Evolutionary conservation across 768 basidiomycete genomes (phyloP), one percentile per base, ranked within the genome.

Genomic region (Pleurotus tuoliensis): DNA sequence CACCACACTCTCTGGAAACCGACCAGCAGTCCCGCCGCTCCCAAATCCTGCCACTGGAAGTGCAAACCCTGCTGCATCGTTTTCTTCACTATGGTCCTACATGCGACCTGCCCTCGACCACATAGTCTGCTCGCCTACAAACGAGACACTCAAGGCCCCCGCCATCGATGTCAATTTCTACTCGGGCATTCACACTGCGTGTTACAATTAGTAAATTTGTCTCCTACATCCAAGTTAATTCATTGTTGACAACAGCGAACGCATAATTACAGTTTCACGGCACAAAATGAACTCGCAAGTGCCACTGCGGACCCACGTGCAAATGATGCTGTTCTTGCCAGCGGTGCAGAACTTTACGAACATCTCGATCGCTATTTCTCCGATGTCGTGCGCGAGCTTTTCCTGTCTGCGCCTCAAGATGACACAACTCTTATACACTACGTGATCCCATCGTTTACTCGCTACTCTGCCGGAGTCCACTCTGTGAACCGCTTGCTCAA

Each of bases 181-280:
- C 64, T 82, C 87, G 66, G 87, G 87, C 57, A 85, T 90, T 40
- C 87, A 90, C 69, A 88, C 88, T 16, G 86, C 88, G n/a, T 83
- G 84, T 56, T 90, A 91, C 76, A 88, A 90, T 73, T 90, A 89
- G 81, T 84, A 76, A 73, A 76, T 74, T 58, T 57, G 61, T 43
- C 46, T 51, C 47, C 34, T 38, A 27, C 54, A 38, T 40, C 18
- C 7, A 45, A 43, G 37, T 58, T 64, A 55, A 61, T 62, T 58
- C 30, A 34, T 11, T 34, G 30, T 34, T 34, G 30, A 34, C 30
- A 67, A 58, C 57, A 56, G 54, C 34, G 56, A 47, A 51, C 41
- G 24, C 53, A 39, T 45, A 55, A 43, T 55, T 34, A 34, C 30
- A 80, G 78, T 63, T 82, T 84, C 66, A 82, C 82, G 54, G 67